A percentile compares a stretch with the other conserved stretches of the same genome.
phyloP scores from a whole-genome alignment of 129 eudicot species.

The Centrapalus pauciflorus region DNA sequence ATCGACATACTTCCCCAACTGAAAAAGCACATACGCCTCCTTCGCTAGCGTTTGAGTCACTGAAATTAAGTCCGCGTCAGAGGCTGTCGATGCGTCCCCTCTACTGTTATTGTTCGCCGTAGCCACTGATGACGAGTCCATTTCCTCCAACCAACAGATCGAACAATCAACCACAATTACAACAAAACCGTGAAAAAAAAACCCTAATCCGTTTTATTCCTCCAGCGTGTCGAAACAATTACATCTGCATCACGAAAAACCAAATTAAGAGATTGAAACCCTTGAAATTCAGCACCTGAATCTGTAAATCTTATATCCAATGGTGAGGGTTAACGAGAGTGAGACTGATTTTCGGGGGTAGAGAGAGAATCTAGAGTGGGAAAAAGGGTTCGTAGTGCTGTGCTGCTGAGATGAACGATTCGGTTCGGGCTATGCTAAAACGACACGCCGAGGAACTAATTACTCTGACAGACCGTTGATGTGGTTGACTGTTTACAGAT shows the following conservation, averaged over 20 bases:
- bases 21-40: slow-evolving; percentile 72
- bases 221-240: slow-evolving; percentile 15
- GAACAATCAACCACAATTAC: slow-evolving; percentile 5
- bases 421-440: slow-evolving; percentile 3
- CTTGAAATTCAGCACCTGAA: slow-evolving; percentile 12
- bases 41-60: slow-evolving; percentile 57
- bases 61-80: slow-evolving; percentile 56
- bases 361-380: slow-evolving; percentile 38
- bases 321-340: slow-evolving; percentile 9
- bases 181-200: slow-evolving; percentile 12
- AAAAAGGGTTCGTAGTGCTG: slow-evolving; percentile 13
- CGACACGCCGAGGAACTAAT: neutral
- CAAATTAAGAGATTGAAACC: slow-evolving; percentile 10
- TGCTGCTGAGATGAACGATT: slow-evolving; percentile 23
- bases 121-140: slow-evolving; percentile 49
- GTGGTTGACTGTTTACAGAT: neutral
- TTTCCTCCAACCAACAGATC: slow-evolving; percentile 38
- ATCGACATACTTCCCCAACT: slow-evolving; percentile 63
- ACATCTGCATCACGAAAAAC: slow-evolving; percentile 18
- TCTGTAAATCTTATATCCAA: slow-evolving; percentile 12
- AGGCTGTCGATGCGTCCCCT: slow-evolving; percentile 26
- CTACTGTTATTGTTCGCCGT: slow-evolving; percentile 27
- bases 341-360: slow-evolving; percentile 14
- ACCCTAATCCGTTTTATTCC: slow-evolving; percentile 26
- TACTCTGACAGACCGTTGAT: slow-evolving; percentile 9